phyloP scores from a whole-genome alignment of 805 yeast genomes.

The Cyberlindnera veronae region DNA sequence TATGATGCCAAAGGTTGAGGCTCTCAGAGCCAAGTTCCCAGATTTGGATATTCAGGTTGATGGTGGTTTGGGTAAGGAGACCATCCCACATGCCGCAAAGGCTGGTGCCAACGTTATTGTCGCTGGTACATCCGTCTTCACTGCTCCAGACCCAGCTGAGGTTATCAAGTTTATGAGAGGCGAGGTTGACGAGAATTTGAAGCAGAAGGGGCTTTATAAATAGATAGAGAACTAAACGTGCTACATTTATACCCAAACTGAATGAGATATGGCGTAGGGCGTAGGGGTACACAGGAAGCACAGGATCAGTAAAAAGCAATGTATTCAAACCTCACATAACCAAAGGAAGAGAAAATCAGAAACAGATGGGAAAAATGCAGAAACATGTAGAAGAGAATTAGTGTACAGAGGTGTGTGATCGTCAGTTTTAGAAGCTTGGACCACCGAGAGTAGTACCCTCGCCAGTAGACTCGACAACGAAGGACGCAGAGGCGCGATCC shows the following conservation, averaged over 20 bases:
- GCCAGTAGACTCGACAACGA: conserved; percentile 45
- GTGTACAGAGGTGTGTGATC: conserved; percentile 11
- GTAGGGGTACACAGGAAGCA: too few species aligned
- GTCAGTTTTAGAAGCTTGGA: conserved; percentile 60
- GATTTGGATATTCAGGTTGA: conserved; percentile 89
- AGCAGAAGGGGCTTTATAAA: conserved; percentile 35
- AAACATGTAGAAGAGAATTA: conserved; percentile 2
- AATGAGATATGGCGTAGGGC: too few species aligned
- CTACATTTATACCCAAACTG: too few species aligned
- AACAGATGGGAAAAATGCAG: neutral
- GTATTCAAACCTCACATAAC: neutral
- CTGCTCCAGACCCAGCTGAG: conserved; percentile 73
- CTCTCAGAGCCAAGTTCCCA: conserved; percentile 70
- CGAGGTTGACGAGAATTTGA: conserved; percentile 51
- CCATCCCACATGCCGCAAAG: conserved; percentile 82
- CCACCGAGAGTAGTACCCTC: conserved; percentile 86
- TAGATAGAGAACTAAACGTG: too few species aligned
- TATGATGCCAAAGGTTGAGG: conserved; percentile 94
- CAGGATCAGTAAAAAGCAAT: neutral
- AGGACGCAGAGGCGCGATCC: conserved; percentile 46
- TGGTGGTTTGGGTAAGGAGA: conserved; percentile 89
- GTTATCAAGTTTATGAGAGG: conserved; percentile 67
- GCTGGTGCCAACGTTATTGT: conserved; percentile 99
- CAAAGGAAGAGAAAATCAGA: neutral
- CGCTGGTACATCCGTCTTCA: conserved; percentile 93